A percentile compares a stretch with the other conserved stretches of the same genome.
These are phyloP conservation scores for Paracoccidioides brasiliensis DNA, from an alignment of 2,329 filamentous ascomycete genomes.

Conservation along the genomic window DNA sequence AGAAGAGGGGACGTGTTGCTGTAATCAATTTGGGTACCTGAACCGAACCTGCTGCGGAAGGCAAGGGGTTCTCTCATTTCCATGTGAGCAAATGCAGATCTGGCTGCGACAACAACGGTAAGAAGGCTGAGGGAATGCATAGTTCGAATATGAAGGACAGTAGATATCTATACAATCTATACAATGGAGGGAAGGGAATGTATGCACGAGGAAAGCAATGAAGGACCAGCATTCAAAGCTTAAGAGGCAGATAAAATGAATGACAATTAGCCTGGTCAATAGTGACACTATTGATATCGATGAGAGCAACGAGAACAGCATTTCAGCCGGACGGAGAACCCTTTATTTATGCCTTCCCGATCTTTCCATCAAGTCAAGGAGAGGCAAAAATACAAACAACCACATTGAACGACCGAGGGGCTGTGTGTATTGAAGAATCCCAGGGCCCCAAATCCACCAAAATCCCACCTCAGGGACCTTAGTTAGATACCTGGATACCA, in stretches of 20 bases:
- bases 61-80: slow-evolving; percentile 44
- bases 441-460: no score
- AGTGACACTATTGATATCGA: background rate
- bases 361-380: background rate
- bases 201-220: background rate
- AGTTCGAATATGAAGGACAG: background rate
- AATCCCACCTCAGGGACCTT: no score
- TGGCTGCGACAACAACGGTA: slow-evolving; percentile 7
- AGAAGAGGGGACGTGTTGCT: slow-evolving; percentile 56
- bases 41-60: slow-evolving; percentile 39
- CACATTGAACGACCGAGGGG: no score
- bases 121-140: slow-evolving; percentile 6
- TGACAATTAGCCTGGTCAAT: background rate
- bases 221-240: background rate
- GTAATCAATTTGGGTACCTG: slow-evolving; percentile 48
- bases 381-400: background rate
- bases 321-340: background rate
- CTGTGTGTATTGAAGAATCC: no score
- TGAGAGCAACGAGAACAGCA: background rate
- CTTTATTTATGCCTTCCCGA: background rate
- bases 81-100: slow-evolving; percentile 32
- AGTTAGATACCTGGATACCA: no score
- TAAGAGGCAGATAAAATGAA: background rate
- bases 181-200: background rate
- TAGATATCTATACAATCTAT: background rate